A percentile compares a stretch with the other conserved stretches of the same genome.
Conservation (phyloP, 2,329 filamentous ascomycete genomes). For the Colletotrichum musae region DNA sequence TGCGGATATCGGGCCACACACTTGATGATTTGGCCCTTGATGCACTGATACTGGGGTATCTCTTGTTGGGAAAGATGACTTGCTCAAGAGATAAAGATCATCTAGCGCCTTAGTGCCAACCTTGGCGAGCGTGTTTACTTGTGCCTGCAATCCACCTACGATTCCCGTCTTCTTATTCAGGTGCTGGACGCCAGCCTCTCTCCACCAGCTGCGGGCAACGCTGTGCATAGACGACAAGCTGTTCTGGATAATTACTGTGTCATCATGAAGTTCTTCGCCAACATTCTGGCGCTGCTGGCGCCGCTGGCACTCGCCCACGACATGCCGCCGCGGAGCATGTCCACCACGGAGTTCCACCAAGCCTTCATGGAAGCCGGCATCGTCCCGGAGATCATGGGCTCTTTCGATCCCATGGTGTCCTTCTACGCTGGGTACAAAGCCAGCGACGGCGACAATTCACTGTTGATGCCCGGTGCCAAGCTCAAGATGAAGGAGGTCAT, state of each 20-base stretch:
- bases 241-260: too few species aligned
- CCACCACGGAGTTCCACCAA: conserved; percentile 46
- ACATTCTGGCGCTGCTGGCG: conserved; percentile 17
- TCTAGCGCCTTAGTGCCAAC: conserved; percentile 8
- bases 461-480: conserved; percentile 44
- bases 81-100: conserved; percentile 18
- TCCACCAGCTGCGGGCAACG: too few species aligned
- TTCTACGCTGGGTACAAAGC: conserved; percentile 46
- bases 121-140: not conserved
- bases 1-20: not conserved
- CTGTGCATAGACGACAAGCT: too few species aligned
- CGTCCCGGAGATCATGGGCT: conserved; percentile 48
- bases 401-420: conserved; percentile 46
- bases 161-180: not conserved
- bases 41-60: conserved; percentile 5
- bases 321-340: conserved; percentile 41
- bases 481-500: conserved; percentile 43
- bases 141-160: not conserved
- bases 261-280: conserved; percentile 27
- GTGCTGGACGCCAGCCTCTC: not conserved
- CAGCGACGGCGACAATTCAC: conserved; percentile 42
- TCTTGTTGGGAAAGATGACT: not conserved
- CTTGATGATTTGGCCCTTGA: conserved; percentile 9
- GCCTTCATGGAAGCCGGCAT: conserved; percentile 46
- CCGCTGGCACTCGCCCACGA: conserved; percentile 24